Base-by-base conservation (phyloP, 2,329 filamentous ascomycete species). In the Trichoderma sp. region DNA sequence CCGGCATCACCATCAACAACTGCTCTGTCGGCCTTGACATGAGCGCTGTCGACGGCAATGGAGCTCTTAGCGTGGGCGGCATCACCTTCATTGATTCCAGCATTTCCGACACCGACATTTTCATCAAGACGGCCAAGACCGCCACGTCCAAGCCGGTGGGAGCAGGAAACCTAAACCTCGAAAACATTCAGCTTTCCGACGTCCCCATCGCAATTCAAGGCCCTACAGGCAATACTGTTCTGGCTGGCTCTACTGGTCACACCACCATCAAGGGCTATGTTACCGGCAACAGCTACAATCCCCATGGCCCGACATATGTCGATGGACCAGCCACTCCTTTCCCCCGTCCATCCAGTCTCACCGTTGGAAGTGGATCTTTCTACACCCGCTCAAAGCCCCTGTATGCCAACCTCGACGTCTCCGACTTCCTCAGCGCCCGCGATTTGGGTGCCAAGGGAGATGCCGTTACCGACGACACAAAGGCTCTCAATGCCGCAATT, bases 61-160 rank as follows among this genome's bases (percentile, higher is more conserved):
- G 62, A 33, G 9, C 14, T 14, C 29, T 63, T 3, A 64, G 31
- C 6, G 33, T 38, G n/a, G 62, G 62, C 69, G 85, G 94, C 0
- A 90, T 95, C 29, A 87, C 94, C 45, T 84, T 97, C 38, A 86
- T 95, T 63, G 94, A 97, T 85, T 94, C 92, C 84, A 89, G 88
- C 73, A 91, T 97, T 77, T 88, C 85, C 33, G 90, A 92, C 82
- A 93, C 93, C 1, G 87, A 88, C 0, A 88, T 91, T 7, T 94
- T 92, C 69, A 88, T 97, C 78, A 89, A 91, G 72, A 93, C 59
- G 16, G 27, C 93, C 21, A 68, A 33, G 41, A 68, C 24, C 1
- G 16, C 8, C 65, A 53, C 65, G 24, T 68, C 65, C 24, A 16
- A n/a, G n/a, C 65, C 65, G 11, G 38, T 53, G 8, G 24, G 24